Base-by-base conservation (phyloP, 1,284 basidiomycete genomes). In the Ustilago lituana region DNA sequence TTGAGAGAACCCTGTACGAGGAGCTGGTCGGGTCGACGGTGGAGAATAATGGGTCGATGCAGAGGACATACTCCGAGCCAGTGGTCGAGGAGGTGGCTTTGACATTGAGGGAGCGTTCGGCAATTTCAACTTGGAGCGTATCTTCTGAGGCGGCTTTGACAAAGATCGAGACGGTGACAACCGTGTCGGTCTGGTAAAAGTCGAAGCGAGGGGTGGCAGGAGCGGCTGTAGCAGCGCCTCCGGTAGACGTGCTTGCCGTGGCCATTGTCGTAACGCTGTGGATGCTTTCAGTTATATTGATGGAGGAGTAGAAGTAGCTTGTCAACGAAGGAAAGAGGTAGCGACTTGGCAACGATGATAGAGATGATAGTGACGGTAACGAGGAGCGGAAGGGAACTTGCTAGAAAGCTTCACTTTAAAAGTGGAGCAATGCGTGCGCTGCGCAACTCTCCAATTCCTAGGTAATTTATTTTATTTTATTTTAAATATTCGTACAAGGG, bases 171-270 rank as follows among this genome's bases (percentile, higher is more conserved):
- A 82, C 26, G 36, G 61, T 70, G 29, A 82, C 65, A 26, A 53
- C 57, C 5, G 69, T 70, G 38, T 74, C 77, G 0, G 80, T 82
- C 62, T 82, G 81, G 53, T 81, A 82, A 51, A 65, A 82, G 61
- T 82, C 81, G 52, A 77, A 66, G n/a, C 78, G 66, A 4, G 65
- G 76, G 27, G 36, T 54, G 6, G 54, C 32, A 1, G 53, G 23
- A 0, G 36, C 38, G 19, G 26, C 41, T n/a, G n/a, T n/a, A 23
- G 55, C 26, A 6, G 41, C 10, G 5, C 38, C 35, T 2, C 51
- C 23, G 20, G 50, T 33, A 38, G 48, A 37, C 15, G 33, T 17
- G 26, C 23, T 45, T 24, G 53, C 20, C 10, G 38, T 37, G 12
- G 56, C 33, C 53, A 61, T 60, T n/a, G n/a, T n/a, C n/a, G 17